Conservation (phyloP, 441 rosid species). For the Populus hybrid region DNA sequence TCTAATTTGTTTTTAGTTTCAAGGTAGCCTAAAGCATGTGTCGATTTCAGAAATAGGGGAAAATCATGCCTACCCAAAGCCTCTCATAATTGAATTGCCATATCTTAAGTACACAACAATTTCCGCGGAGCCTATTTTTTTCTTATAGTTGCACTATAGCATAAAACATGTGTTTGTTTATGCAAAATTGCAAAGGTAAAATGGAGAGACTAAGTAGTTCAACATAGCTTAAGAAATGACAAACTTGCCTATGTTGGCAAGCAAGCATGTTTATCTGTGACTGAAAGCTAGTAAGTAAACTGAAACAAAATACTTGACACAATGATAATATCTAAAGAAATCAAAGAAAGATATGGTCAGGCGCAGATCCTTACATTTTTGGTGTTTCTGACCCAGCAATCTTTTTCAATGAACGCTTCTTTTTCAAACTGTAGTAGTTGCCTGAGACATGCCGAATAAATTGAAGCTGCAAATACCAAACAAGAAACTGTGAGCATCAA, state of each 20-base stretch:
- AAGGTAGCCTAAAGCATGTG: not conserved
- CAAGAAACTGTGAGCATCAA: not conserved
- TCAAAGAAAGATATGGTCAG: not conserved
- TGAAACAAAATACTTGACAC: not conserved
- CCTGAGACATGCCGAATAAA: constrained; percentile 65
- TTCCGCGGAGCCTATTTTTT: not conserved
- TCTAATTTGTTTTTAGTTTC: not conserved
- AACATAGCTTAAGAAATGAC: not conserved
- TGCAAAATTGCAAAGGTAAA: not conserved
- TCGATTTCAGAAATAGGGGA: not conserved
- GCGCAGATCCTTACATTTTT: constrained; percentile 36
- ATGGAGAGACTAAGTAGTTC: not conserved
- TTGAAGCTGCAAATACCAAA: constrained; percentile 48
- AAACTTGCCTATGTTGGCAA: not conserved
- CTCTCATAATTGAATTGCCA: not conserved
- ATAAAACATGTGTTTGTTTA: not conserved
- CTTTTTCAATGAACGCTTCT: constrained; percentile 36
- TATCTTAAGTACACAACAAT: not conserved
- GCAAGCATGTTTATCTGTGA: not conserved
- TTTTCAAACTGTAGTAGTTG: constrained; percentile 30
- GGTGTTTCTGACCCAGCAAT: constrained; percentile 29
- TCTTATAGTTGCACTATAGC: not conserved
- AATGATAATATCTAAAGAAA: not conserved
- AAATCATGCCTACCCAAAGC: not conserved
- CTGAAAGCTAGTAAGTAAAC: not conserved